Base-by-base conservation (phyloP, 139 green algal genomes). In the Haematococcus lacustris region DNA sequence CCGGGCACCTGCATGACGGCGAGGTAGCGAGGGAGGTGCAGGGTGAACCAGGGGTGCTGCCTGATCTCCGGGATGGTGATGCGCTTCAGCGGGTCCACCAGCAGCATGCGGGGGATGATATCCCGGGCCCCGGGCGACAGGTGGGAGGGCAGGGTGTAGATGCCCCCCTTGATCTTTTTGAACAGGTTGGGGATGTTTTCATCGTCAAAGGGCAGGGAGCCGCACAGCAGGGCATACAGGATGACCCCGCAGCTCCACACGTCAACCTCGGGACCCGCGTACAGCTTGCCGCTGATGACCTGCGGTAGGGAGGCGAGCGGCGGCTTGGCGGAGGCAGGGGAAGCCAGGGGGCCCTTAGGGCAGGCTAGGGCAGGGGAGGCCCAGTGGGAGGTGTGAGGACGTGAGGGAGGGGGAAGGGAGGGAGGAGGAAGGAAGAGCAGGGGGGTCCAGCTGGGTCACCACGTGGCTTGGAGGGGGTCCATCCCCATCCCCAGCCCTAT, bases 121-220 rank as follows among this genome's bases (percentile, higher is more conserved):
- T 99, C 96, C 33, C 94, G 0, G 59, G 0, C 71, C 83, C 84
- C 85, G 37, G 82, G 85, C 3, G 89, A 97, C 40, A 99, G 87
- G 83, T 98, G 91, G 43, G 73, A 92, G 33, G 95, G 95, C 73
- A 99, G 87, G 39, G 92, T 96, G 85, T 98, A 99, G 63, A 98
- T 97, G 47, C 71, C 71, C 5, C 73, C 78, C 84, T 99, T 99
- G 85, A 99, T 99, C 83, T 99, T 99, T 74, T 97, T 98, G 85
- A 99, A 99, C 59, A 99, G 91, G 81, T 98, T 99, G 60, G 95
- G 95, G 75, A 99, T 99, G 85, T 98, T 98, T 73, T 99, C 95
- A 76, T 99, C 95, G 78, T 99, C 95, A 87, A 99, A 99, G 33
- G 95, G 95, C 71, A 99, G 86, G 63, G 78, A 92, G 37, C 95